A percentile compares a stretch with the other conserved stretches of the same genome.
Evolutionary conservation across 129 eudicot species (phyloP).

Genomic region (Lonicera japonica): DNA sequence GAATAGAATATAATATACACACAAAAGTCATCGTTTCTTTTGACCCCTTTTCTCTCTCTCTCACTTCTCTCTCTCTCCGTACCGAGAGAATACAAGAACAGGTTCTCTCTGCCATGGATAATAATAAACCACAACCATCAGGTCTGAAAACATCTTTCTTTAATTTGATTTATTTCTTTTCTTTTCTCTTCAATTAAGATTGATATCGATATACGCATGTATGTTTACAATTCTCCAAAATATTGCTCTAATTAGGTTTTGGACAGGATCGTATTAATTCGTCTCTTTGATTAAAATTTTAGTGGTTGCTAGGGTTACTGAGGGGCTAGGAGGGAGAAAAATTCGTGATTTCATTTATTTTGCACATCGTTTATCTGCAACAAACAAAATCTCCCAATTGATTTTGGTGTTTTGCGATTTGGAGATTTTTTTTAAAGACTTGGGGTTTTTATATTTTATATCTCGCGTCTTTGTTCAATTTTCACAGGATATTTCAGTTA

Average conservation of each 20-base stretch:
- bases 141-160: not conserved
- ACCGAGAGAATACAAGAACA: not conserved
- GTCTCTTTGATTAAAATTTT: not conserved
- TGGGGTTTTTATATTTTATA: no score
- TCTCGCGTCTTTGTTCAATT: no score
- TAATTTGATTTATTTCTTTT: not conserved
- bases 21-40: not conserved
- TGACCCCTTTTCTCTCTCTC: not conserved
- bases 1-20: no score
- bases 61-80: not conserved
- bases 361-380: no score
- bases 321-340: no score
- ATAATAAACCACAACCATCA: not conserved
- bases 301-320: not conserved
- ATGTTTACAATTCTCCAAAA: not conserved
- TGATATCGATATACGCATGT: not conserved
- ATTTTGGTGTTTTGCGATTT: no score
- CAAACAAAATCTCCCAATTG: no score
- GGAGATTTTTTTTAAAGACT: no score
- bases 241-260: not conserved
- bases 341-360: no score
- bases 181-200: not conserved
- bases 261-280: not conserved
- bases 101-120: not conserved
- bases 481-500: no score